phyloP scores from a whole-genome alignment of 441 rosid genomes.

The Heliophila coronopifolia region DNA sequence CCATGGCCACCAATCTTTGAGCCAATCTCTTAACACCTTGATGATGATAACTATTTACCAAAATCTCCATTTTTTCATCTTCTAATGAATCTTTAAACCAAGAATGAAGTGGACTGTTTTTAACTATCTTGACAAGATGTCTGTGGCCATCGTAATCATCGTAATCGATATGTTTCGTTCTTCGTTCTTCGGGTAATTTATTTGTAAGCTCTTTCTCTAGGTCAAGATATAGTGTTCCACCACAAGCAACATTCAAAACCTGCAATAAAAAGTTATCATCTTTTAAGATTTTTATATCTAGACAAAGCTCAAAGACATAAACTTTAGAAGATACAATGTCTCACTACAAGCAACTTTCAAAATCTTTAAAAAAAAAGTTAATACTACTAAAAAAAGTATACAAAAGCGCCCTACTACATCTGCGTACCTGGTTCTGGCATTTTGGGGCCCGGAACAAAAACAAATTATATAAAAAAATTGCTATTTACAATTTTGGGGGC shows the following conservation, averaged over 20 bases:
- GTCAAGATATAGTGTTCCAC: conserved; percentile 72
- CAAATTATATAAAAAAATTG: too few species aligned
- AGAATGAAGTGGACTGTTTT: conserved; percentile 50
- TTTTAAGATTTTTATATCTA: background rate
- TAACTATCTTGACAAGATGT: conserved; percentile 50
- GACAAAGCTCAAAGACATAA: background rate
- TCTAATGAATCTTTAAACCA: conserved; percentile 70
- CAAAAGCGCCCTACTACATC: too few species aligned
- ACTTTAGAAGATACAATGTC: conserved; percentile 5
- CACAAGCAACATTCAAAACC: conserved; percentile 70
- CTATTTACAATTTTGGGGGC: too few species aligned
- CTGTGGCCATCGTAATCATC: conserved; percentile 75
- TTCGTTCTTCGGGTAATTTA: conserved; percentile 31
- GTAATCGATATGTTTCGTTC: conserved; percentile 56
- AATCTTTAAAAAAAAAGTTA: too few species aligned
- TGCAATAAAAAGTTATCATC: conserved; percentile 9
- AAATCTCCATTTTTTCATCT: conserved; percentile 53
- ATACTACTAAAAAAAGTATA: too few species aligned
- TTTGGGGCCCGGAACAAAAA: too few species aligned
- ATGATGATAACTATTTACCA: conserved; percentile 83
- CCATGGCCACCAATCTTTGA: conserved; percentile 71
- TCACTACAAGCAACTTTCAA: too few species aligned
- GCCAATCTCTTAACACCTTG: conserved; percentile 79
- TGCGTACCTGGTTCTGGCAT: too few species aligned
- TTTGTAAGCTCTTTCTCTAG: conserved; percentile 51